A percentile compares a stretch with the other conserved stretches of the same genome.
phyloP scores from a whole-genome alignment of 495 filamentous ascomycete species.

The Melanomma pulvis-pyrius region DNA sequence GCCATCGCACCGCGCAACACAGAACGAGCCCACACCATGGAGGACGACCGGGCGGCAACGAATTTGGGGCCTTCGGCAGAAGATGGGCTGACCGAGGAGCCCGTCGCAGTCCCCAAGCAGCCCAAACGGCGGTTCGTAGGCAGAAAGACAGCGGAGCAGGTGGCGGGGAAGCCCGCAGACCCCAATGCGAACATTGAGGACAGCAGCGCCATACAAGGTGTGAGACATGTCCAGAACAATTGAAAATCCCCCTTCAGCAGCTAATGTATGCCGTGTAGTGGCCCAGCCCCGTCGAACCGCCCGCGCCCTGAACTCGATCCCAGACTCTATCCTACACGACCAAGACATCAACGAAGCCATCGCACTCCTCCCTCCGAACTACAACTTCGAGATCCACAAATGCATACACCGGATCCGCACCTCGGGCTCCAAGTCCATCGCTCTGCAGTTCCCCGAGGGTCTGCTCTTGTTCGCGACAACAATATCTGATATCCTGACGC shows the following conservation, averaged over 20 bases:
- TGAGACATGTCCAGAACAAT: conserved; percentile 8
- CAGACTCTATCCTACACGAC: conserved; percentile 82
- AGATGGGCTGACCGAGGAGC: conserved; percentile 40
- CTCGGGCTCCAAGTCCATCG: conserved; percentile 73
- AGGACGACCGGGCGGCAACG: conserved; percentile 43
- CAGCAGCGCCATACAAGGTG: conserved; percentile 48
- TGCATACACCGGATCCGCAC: conserved; percentile 92
- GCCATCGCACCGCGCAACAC: background rate
- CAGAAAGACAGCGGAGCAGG: conserved; percentile 41
- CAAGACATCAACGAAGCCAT: conserved; percentile 88
- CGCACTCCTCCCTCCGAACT: conserved; percentile 83
- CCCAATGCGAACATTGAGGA: conserved; percentile 46
- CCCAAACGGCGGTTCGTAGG: conserved; percentile 49
- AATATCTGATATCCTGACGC: conserved; percentile 93
- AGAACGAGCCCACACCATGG: conserved; percentile 32
- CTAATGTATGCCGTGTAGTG: conserved; percentile 36
- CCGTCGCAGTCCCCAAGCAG: conserved; percentile 35
- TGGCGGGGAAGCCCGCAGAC: conserved; percentile 22
- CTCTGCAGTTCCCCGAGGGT: conserved; percentile 95
- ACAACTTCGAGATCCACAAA: conserved; percentile 97
- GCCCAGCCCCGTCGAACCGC: conserved; percentile 65
- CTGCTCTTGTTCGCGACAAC: conserved; percentile 95
- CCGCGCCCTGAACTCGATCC: conserved; percentile 84
- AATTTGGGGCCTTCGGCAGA: conserved; percentile 41
- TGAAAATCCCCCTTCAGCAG: background rate